Evolutionary conservation across 176 grass and related monocot species (phyloP).

Genomic region (Raddia distichophylla): DNA sequence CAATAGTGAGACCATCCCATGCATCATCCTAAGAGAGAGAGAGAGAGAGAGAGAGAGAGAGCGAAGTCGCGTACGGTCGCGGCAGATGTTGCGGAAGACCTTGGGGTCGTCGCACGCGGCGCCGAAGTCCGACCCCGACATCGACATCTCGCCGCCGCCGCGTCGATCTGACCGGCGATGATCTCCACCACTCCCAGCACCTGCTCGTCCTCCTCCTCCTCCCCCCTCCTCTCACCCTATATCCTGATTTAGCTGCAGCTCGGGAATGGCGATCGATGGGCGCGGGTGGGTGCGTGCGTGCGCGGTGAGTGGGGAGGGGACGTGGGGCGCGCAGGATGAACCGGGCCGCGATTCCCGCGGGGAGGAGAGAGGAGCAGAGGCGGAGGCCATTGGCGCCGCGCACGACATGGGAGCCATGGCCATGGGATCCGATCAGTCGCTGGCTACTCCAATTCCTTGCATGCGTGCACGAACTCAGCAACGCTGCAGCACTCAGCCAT

Average conservation of each 20-base stretch:
- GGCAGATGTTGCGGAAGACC: slow-evolving; percentile 75
- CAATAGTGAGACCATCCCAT: background rate
- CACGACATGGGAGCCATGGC: background rate
- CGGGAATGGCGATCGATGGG: slow-evolving; percentile 33
- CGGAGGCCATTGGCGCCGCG: background rate
- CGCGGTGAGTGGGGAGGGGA: background rate
- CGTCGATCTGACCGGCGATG: background rate
- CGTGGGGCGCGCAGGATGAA: slow-evolving; percentile 32
- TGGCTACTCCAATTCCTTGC: background rate
- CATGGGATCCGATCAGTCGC: background rate
- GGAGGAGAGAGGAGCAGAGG: background rate
- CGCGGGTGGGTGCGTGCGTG: background rate
- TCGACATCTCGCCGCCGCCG: slow-evolving; percentile 54
- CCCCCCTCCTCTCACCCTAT: slow-evolving; percentile 1
- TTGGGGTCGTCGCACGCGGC: slow-evolving; percentile 70
- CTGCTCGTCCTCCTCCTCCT: background rate
- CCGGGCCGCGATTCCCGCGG: slow-evolving; percentile 40
- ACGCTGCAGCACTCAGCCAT: background rate
- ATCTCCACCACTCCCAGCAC: background rate
- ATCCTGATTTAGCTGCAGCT: slow-evolving; percentile 48
- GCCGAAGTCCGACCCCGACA: slow-evolving; percentile 63
- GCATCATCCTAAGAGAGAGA: background rate
- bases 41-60: background rate
- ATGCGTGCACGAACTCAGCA: slow-evolving; percentile 7
- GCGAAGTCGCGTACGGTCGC: slow-evolving; percentile 62